phyloP scores from a whole-genome alignment of 108 stramenopile genomes.

The Pseudonitzschia pungens region DNA sequence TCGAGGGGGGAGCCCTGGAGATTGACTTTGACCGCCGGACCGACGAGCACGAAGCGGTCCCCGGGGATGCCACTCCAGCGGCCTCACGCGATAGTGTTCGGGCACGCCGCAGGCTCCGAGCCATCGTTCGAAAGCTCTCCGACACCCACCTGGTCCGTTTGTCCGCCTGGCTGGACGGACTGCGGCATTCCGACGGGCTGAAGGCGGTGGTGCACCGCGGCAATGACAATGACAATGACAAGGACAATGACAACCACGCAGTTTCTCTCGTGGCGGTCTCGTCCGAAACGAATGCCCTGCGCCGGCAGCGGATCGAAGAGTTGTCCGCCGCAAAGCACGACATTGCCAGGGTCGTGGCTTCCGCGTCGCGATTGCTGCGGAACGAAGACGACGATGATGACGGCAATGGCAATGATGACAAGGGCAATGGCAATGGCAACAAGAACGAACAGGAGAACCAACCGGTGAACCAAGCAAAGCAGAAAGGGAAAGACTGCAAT shows the following conservation, averaged over 20 bases:
- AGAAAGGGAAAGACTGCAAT: too few relatives aligned
- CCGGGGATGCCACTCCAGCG: not conserved
- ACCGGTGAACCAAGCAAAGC: not conserved
- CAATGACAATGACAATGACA: not conserved
- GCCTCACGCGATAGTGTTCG: not conserved
- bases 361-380: conserved; percentile 15
- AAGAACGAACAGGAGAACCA: too few relatives aligned
- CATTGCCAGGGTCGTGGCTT: conserved; percentile 26
- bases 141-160: conserved; percentile 33
- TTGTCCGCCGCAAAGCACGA: conserved; percentile 24
- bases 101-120: conserved; percentile 15
- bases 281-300: conserved; percentile 8
- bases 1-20: conserved; percentile 33
- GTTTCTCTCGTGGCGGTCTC: conserved; percentile 4
- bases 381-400: not conserved
- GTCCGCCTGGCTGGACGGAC: conserved; percentile 43
- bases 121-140: conserved; percentile 17
- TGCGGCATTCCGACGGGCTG: conserved; percentile 42
- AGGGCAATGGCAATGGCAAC: too few relatives aligned
- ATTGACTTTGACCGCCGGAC: conserved; percentile 30
- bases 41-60: not conserved
- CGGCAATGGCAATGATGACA: too few relatives aligned
- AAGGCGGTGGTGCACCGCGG: not conserved
- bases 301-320: conserved; percentile 1
- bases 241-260: not conserved